Evolutionary conservation across 257 asterid genomes (phyloP).

Genomic region (Solanum peruvianum): DNA sequence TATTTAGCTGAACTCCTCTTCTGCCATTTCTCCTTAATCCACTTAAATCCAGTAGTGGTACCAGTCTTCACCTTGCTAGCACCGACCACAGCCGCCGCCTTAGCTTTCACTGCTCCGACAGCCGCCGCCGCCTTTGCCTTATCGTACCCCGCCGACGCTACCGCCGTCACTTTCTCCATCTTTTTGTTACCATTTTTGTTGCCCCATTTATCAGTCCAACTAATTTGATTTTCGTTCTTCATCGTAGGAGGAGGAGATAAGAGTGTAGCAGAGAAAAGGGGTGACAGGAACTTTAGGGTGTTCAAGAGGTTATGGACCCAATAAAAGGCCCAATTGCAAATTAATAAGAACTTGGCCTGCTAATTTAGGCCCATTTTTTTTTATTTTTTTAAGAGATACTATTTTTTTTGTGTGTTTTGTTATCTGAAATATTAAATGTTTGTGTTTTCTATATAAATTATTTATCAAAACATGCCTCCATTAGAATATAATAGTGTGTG

Average conservation of each 20-base stretch:
- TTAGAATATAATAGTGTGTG: no score
- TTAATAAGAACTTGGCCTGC: not conserved
- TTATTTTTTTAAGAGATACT: no score
- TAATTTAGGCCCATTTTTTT: not conserved
- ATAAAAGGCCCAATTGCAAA: not conserved
- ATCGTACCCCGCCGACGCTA: constrained; percentile 6
- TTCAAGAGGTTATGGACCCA: not conserved
- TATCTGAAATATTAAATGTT: no score
- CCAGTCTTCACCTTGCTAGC: constrained; percentile 2
- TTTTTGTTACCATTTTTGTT: not conserved
- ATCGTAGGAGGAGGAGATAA: not conserved
- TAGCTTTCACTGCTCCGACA: constrained; percentile 10
- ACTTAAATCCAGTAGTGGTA: constrained; percentile 1
- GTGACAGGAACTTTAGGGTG: not conserved
- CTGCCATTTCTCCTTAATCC: constrained; percentile 7
- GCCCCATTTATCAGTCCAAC: constrained; percentile 5
- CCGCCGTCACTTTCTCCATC: constrained; percentile 4
- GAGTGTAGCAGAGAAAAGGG: not conserved
- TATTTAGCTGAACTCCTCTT: constrained; percentile 2
- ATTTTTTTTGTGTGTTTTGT: no score
- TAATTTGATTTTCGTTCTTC: not conserved
- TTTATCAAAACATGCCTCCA: accelerated
- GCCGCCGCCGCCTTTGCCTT: constrained; percentile 9
- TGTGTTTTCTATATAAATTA: not conserved
- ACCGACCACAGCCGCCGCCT: not conserved